A percentile compares a stretch with the other conserved stretches of the same genome.
Conservation (phyloP, 495 filamentous ascomycete species). For the Xylaria flabelliformis region DNA sequence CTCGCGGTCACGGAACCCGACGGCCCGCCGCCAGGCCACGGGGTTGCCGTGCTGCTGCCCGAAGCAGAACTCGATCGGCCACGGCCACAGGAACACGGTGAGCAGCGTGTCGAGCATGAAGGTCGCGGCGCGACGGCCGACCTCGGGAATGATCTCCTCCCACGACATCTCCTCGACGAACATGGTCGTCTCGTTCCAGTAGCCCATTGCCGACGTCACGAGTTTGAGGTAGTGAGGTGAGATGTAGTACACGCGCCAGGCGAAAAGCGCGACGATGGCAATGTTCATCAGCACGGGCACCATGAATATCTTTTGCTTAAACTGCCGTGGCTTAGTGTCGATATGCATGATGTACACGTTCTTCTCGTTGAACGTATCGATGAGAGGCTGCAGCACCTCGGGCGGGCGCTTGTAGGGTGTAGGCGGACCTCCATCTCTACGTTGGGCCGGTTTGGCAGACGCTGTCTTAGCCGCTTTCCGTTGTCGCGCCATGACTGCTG, state of each 20-base stretch:
- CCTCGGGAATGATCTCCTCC: conserved; percentile 53
- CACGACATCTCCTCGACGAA: conserved; percentile 59
- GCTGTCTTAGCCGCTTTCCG: conserved; percentile 31
- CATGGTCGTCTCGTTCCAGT: conserved; percentile 63
- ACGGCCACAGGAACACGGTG: conserved; percentile 69
- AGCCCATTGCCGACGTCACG: conserved; percentile 63
- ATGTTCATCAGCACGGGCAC: conserved; percentile 76
- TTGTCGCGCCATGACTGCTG: conserved; percentile 33
- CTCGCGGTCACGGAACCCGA: conserved; percentile 75
- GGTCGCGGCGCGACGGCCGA: conserved; percentile 60
- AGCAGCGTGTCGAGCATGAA: conserved; percentile 77
- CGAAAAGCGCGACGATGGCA: conserved; percentile 62
- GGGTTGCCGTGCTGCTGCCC: conserved; percentile 60
- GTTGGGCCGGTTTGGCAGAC: conserved; percentile 30
- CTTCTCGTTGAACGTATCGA: conserved; percentile 61
- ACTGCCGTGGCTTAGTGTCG: conserved; percentile 65
- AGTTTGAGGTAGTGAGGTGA: conserved; percentile 71
- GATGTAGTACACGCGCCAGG: conserved; percentile 65
- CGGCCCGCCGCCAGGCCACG: conserved; percentile 68
- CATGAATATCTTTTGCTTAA: conserved; percentile 79
- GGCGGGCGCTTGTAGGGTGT: conserved; percentile 70
- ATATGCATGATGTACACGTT: conserved; percentile 82
- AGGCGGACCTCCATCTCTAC: conserved; percentile 45
- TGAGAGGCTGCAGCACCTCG: conserved; percentile 63
- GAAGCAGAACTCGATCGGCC: conserved; percentile 76